Percentiles rank a stretch among this genome's conserved stretches.
Conservation (phyloP, 805 yeast genomes). For the Nakazawaea pomicola region DNA sequence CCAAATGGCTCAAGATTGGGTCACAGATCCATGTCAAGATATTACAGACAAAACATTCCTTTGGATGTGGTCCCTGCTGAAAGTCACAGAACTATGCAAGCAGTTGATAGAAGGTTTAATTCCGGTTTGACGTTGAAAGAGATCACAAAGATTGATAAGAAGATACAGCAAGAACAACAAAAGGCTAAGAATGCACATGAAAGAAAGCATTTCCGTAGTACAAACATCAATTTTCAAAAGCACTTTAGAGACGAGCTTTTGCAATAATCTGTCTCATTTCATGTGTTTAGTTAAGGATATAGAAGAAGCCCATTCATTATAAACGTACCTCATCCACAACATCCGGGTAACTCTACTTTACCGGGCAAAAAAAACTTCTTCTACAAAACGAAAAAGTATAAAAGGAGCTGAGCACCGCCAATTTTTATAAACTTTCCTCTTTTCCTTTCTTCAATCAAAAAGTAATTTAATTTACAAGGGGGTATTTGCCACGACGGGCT, state of each 20-base stretch:
- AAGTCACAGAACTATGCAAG: slow-evolving; percentile 58
- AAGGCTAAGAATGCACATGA: slow-evolving; percentile 33
- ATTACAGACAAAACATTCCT: slow-evolving; percentile 51
- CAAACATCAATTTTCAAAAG: slow-evolving; percentile 63
- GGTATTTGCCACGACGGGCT: slow-evolving; percentile 68
- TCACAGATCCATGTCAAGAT: slow-evolving; percentile 61
- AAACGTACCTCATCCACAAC: too few species aligned
- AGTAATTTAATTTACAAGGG: slow-evolving; percentile 36
- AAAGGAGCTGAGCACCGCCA: too few species aligned
- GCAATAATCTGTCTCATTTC: slow-evolving; percentile 20
- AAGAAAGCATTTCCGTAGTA: slow-evolving; percentile 37
- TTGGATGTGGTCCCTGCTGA: slow-evolving; percentile 40
- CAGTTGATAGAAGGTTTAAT: slow-evolving; percentile 55
- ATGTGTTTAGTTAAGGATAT: too few species aligned
- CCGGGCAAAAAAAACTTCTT: slow-evolving; percentile 1
- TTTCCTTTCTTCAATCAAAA: slow-evolving; percentile 47
- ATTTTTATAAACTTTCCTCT: background rate
- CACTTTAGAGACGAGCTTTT: slow-evolving; percentile 70
- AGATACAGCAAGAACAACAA: slow-evolving; percentile 36
- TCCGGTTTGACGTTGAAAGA: slow-evolving; percentile 50
- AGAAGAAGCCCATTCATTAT: too few species aligned
- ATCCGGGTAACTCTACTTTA: background rate
- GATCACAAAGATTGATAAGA: slow-evolving; percentile 43
- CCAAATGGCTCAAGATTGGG: slow-evolving; percentile 70
- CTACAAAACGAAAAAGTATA: background rate